Evolutionary conservation across 768 basidiomycete genomes (phyloP).

Genomic region (Coprinopsis strossmayeri): DNA sequence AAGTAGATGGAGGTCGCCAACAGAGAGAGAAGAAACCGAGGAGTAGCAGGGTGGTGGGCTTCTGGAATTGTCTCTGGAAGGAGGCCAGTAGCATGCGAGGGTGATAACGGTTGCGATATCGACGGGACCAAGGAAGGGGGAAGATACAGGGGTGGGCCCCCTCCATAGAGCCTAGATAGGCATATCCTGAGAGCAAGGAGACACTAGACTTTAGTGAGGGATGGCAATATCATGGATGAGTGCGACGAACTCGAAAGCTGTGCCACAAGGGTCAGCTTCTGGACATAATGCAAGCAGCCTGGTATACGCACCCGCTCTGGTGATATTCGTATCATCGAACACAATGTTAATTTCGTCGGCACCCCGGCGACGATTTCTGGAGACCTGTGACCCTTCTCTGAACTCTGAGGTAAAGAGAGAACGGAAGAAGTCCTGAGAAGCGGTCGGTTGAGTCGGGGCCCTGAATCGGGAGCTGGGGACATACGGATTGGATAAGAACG

Average conservation of each 20-base stretch:
- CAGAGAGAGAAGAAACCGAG: constrained; percentile 77
- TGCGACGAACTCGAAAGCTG: constrained; percentile 87
- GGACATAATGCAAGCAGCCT: no score
- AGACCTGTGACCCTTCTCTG: constrained; percentile 44
- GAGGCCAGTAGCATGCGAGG: constrained; percentile 41
- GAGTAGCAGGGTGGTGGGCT: constrained; percentile 67
- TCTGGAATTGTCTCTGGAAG: constrained; percentile 30
- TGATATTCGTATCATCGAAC: constrained; percentile 86
- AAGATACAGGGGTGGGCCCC: constrained; percentile 70
- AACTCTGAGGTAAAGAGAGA: constrained; percentile 83
- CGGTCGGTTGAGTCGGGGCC: no score
- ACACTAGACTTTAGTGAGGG: no score
- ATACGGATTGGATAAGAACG: constrained; percentile 81
- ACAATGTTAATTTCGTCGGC: constrained; percentile 59
- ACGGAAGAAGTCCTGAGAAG: constrained; percentile 73
- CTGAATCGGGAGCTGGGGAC: constrained; percentile 1
- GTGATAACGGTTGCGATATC: constrained; percentile 61
- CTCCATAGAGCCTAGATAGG: constrained; percentile 81
- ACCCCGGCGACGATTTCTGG: constrained; percentile 18
- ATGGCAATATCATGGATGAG: no score
- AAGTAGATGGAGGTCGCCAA: constrained; percentile 86
- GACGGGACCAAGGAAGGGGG: constrained; percentile 62
- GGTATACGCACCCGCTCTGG: constrained; percentile 74
- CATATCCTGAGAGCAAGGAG: constrained; percentile 55
- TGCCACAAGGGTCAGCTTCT: no score